Evolutionary conservation across 2,329 filamentous ascomycete genomes (phyloP).

Genomic region (Monosporascus cannonballus): DNA sequence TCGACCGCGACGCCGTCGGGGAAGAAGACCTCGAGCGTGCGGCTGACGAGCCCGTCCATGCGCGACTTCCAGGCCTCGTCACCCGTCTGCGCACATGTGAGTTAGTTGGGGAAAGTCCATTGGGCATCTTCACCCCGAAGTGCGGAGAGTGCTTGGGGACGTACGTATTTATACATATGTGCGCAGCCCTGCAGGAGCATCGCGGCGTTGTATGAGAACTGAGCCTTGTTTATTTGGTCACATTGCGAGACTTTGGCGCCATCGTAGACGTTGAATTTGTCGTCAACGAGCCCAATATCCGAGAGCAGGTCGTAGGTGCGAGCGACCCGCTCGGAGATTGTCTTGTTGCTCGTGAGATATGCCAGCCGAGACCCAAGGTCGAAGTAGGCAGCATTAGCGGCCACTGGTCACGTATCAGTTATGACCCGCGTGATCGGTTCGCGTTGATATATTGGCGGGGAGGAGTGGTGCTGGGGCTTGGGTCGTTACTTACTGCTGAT

Average conservation of each 20-base stretch:
- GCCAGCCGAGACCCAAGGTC: conserved; percentile 51
- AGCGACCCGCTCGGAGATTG: conserved; percentile 53
- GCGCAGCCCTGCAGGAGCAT: conserved; percentile 37
- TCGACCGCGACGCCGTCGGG: conserved; percentile 44
- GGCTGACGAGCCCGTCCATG: conserved; percentile 39
- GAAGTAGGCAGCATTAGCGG: conserved; percentile 38
- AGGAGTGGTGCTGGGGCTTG: background rate
- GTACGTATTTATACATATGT: conserved; percentile 30
- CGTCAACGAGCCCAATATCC: conserved; percentile 35
- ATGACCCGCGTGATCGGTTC: background rate
- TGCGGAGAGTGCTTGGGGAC: background rate
- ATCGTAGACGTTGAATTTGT: conserved; percentile 39
- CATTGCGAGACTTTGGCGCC: conserved; percentile 36
- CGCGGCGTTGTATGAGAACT: conserved; percentile 45
- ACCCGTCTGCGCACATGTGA: conserved; percentile 28
- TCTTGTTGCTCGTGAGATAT: conserved; percentile 53
- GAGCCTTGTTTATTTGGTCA: conserved; percentile 35
- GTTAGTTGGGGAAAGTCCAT: background rate
- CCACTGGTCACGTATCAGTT: conserved; percentile 15
- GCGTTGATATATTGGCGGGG: background rate
- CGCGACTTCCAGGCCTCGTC: conserved; percentile 40
- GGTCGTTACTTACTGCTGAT: conserved; percentile 27
- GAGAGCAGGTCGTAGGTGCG: conserved; percentile 46
- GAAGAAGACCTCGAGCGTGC: conserved; percentile 41
- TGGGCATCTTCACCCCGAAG: too few relatives aligned